These are phyloP conservation scores for Candida boleticola DNA, from an alignment of 805 yeast genomes.

Conservation along the genomic window DNA sequence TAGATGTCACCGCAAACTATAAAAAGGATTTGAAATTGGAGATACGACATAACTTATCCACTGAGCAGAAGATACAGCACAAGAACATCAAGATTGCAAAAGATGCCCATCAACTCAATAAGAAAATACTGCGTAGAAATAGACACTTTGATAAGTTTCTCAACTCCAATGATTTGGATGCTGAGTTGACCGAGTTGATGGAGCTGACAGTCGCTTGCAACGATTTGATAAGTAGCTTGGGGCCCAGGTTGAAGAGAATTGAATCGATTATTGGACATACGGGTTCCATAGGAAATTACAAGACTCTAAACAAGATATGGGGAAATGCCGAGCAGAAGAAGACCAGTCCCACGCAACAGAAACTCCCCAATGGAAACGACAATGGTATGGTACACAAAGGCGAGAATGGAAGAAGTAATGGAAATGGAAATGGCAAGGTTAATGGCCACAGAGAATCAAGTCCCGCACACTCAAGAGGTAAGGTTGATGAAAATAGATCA, in stretches of 20 bases:
- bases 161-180: slow-evolving; percentile 5
- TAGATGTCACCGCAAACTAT: slow-evolving; percentile 28
- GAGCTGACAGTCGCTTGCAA: slow-evolving; percentile 4
- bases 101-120: slow-evolving; percentile 19
- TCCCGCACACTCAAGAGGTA: not conserved
- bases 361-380: not conserved
- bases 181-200: slow-evolving; percentile 10
- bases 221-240: slow-evolving; percentile 2
- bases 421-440: not conserved
- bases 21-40: slow-evolving; percentile 36
- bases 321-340: not conserved
- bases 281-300: not conserved
- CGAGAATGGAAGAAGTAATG: not conserved
- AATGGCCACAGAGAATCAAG: not conserved
- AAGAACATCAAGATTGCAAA: slow-evolving; percentile 38
- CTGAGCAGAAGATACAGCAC: slow-evolving; percentile 41
- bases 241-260: slow-evolving; percentile 6
- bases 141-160: slow-evolving; percentile 11
- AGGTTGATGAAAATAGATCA: not conserved
- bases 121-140: slow-evolving; percentile 10
- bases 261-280: slow-evolving; percentile 9
- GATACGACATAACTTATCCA: slow-evolving; percentile 28
- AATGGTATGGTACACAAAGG: not conserved
- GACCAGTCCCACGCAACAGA: not conserved
- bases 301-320: not conserved